Percentiles rank a stretch among this genome's conserved stretches.
Evolutionary conservation across 805 yeast species (phyloP).

Genomic region (Candida endomychidarum): DNA sequence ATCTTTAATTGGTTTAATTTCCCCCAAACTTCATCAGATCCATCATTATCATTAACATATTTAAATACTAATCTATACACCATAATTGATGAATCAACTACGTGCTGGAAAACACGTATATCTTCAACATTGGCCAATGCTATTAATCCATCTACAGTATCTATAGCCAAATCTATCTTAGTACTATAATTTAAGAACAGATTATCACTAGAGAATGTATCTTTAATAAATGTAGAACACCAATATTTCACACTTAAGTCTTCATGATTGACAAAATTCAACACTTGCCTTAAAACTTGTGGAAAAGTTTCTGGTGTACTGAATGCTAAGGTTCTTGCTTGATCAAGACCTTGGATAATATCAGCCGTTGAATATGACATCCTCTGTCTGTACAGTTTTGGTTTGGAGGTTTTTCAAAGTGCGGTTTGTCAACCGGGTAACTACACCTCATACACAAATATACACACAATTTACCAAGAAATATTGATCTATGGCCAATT

Average conservation of each 20-base stretch:
- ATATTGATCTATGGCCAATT: too few relatives aligned
- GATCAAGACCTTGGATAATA: slow-evolving; percentile 33
- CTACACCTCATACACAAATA: not conserved
- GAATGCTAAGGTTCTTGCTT: slow-evolving; percentile 38
- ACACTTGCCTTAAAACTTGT: slow-evolving; percentile 44
- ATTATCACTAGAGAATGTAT: slow-evolving; percentile 33
- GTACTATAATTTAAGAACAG: slow-evolving; percentile 24
- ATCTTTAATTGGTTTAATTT: slow-evolving; percentile 55
- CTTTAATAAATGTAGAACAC: slow-evolving; percentile 41
- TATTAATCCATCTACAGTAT: slow-evolving; percentile 34
- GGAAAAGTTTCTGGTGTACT: slow-evolving; percentile 32
- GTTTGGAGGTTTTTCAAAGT: too few relatives aligned
- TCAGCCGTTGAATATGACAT: slow-evolving; percentile 17
- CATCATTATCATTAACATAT: slow-evolving; percentile 48
- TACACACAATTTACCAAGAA: not conserved
- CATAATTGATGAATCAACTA: slow-evolving; percentile 38
- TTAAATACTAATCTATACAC: slow-evolving; percentile 46
- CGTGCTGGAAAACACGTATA: slow-evolving; percentile 28
- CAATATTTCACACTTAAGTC: slow-evolving; percentile 36
- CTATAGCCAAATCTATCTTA: slow-evolving; percentile 41
- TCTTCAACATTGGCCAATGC: slow-evolving; percentile 28
- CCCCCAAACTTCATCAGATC: slow-evolving; percentile 52
- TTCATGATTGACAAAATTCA: slow-evolving; percentile 36
- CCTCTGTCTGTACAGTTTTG: too few relatives aligned
- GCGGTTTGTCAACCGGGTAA: not conserved